Evolutionary conservation across 176 grass and related monocot species (phyloP).

Genomic region (Cymbopogon citratus): DNA sequence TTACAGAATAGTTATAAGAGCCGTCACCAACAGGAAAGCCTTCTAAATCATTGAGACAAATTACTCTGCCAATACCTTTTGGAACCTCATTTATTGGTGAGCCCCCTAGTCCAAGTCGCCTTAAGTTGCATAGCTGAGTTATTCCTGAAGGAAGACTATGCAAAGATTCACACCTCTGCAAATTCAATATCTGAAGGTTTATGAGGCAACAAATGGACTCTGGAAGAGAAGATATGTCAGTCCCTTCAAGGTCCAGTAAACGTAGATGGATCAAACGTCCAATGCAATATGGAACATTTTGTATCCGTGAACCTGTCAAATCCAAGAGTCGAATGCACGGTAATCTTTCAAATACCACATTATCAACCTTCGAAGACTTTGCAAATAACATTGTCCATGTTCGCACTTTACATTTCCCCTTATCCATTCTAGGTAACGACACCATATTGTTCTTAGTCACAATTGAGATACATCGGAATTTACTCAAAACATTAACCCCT

Average conservation of each 20-base stretch:
- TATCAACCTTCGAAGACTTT: too few species aligned
- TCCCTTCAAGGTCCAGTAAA: neutral
- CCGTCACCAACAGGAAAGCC: neutral
- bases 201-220: neutral
- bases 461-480: too few species aligned
- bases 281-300: too few species aligned
- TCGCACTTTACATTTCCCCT: neutral
- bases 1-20: neutral
- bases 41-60: neutral
- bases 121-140: neutral
- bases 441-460: too few species aligned
- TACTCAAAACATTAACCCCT: too few species aligned
- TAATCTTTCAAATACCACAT: neutral
- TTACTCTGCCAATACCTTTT: conserved; percentile 1
- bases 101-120: neutral
- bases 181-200: conserved; percentile 25
- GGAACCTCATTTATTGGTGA: conserved; percentile 18
- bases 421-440: too few species aligned
- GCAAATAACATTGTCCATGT: neutral
- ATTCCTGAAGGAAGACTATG: neutral
- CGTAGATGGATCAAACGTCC: conserved; percentile 23
- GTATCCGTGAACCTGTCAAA: too few species aligned
- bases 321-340: neutral
- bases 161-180: neutral
- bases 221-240: neutral